These are phyloP conservation scores for Paracorniculantispora psalliotae DNA, from an alignment of 2,329 filamentous ascomycete species.

Conservation along the genomic window DNA sequence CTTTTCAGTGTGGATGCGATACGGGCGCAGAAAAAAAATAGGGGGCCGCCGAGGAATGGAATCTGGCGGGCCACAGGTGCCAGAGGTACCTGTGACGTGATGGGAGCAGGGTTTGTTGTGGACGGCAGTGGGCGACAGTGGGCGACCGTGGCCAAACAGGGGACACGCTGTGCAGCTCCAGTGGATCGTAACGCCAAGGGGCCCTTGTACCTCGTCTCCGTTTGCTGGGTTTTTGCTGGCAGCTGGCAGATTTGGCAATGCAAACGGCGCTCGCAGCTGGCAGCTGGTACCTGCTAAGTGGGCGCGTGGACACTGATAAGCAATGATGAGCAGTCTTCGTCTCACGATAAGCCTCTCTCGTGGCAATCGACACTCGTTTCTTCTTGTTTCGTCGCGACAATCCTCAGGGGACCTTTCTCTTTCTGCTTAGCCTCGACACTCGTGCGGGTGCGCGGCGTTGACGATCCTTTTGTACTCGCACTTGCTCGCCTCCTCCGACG, in stretches of 20 bases:
- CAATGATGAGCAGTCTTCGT: background rate
- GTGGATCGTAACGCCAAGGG: background rate
- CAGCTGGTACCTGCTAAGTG: background rate
- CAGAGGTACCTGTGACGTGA: background rate
- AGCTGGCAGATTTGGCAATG: background rate
- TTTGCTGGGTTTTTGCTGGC: background rate
- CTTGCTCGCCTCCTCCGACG: background rate
- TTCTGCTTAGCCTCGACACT: background rate
- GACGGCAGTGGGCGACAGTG: background rate
- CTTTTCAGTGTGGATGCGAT: constrained; percentile 4
- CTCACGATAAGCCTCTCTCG: background rate
- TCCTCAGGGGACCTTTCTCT: background rate
- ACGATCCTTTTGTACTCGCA: background rate
- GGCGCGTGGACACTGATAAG: background rate
- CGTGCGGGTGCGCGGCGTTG: background rate
- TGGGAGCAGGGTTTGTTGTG: background rate
- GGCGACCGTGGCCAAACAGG: background rate
- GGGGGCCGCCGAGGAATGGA: background rate
- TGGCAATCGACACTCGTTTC: background rate
- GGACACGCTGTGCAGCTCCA: background rate
- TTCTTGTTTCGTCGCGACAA: constrained; percentile 1
- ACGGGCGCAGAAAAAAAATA: constrained; percentile 16
- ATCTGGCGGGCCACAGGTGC: background rate
- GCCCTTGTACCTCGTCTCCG: background rate
- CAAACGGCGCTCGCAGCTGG: background rate